Evolutionary conservation across 495 filamentous ascomycete species (phyloP).

Genomic region (Recurvomyces mirabilis): DNA sequence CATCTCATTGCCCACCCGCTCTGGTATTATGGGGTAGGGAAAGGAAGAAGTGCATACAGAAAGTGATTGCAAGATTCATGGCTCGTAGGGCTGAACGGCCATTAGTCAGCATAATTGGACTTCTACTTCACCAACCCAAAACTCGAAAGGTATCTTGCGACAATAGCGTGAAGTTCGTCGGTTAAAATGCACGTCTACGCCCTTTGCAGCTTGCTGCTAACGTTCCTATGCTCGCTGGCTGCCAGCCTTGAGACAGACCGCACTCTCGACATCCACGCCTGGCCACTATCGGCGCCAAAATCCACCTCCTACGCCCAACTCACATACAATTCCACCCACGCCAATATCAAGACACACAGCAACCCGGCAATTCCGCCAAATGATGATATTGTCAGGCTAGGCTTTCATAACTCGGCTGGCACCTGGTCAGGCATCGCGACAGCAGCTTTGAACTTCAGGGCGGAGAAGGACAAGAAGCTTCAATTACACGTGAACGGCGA

Average conservation of each 20-base stretch:
- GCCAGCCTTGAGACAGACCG: neutral
- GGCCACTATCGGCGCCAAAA: slow-evolving; percentile 21
- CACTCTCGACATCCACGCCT: slow-evolving; percentile 20
- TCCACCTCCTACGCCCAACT: slow-evolving; percentile 26
- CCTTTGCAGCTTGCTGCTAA: slow-evolving; percentile 1
- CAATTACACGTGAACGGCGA: slow-evolving; percentile 25
- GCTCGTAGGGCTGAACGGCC: too few species aligned
- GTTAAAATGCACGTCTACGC: neutral
- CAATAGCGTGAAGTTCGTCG: too few species aligned
- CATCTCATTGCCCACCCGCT: too few species aligned
- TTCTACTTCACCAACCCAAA: too few species aligned
- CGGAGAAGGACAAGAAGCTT: slow-evolving; percentile 25
- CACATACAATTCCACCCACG: slow-evolving; percentile 26
- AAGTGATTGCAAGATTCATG: too few species aligned
- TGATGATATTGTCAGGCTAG: slow-evolving; percentile 51
- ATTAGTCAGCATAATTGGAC: too few species aligned
- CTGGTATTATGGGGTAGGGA: too few species aligned
- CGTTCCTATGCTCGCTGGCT: slow-evolving; percentile 1
- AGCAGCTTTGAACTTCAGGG: slow-evolving; percentile 22
- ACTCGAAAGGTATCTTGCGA: too few species aligned
- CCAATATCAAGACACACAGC: slow-evolving; percentile 23
- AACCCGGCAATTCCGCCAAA: slow-evolving; percentile 18
- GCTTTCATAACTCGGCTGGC: slow-evolving; percentile 35
- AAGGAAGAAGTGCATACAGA: too few species aligned
- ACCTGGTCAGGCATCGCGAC: slow-evolving; percentile 31